A percentile compares a stretch with the other conserved stretches of the same genome.
phyloP scores from a whole-genome alignment of 2,329 filamentous ascomycete genomes.

The Nemania serpens region DNA sequence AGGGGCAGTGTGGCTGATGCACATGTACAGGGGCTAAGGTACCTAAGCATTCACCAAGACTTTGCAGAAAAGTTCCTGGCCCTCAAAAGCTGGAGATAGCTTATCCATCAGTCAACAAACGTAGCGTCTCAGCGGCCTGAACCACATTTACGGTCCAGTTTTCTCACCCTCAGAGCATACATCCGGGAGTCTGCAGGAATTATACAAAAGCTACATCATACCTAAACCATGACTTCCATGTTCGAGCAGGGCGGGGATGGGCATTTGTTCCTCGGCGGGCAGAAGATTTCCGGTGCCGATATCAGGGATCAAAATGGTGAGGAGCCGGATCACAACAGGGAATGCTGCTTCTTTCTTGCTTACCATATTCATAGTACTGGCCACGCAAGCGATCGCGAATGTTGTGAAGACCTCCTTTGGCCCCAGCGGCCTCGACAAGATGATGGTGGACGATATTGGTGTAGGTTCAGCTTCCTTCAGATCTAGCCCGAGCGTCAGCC shows the following conservation, averaged over 20 bases:
- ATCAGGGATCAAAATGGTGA: slow-evolving; percentile 95
- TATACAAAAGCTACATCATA: neutral
- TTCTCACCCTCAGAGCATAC: no score
- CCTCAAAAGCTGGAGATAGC: slow-evolving; percentile 24
- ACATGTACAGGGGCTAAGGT: slow-evolving; percentile 23
- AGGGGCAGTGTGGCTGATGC: slow-evolving; percentile 32
- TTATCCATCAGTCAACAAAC: slow-evolving; percentile 29
- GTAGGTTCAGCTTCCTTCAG: slow-evolving; percentile 52
- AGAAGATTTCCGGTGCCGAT: slow-evolving; percentile 96
- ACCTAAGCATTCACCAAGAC: slow-evolving; percentile 31
- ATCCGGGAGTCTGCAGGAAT: neutral
- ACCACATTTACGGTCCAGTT: neutral
- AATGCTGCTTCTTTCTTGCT: slow-evolving; percentile 30
- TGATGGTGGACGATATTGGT: slow-evolving; percentile 99
- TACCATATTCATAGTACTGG: slow-evolving; percentile 66
- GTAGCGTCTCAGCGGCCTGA: slow-evolving; percentile 31
- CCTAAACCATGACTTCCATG: slow-evolving; percentile 78
- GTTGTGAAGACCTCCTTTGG: slow-evolving; percentile 99
- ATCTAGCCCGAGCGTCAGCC: no score
- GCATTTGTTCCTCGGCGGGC: slow-evolving; percentile 93
- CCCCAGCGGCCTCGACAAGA: slow-evolving; percentile 96
- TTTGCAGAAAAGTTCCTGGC: slow-evolving; percentile 41
- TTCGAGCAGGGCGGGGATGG: slow-evolving; percentile 96
- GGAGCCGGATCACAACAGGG: slow-evolving; percentile 38
- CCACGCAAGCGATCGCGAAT: slow-evolving; percentile 96